Conservation (phyloP, 331 rosid species). For the Stylosanthes scabra region DNA sequence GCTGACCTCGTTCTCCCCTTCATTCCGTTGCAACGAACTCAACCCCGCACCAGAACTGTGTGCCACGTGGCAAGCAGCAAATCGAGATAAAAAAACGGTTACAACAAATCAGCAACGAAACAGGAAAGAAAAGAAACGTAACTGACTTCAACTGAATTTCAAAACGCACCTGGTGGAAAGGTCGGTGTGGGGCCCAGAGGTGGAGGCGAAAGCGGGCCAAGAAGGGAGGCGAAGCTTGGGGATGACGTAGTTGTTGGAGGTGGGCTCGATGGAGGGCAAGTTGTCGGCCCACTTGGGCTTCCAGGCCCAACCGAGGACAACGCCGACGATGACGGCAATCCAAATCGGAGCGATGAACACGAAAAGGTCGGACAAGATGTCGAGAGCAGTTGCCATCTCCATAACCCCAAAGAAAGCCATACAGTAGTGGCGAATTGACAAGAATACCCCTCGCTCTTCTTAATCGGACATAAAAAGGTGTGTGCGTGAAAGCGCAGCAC, state of each 20-base stretch:
- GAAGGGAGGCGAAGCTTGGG: constrained; percentile 32
- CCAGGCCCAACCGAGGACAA: constrained; percentile 51
- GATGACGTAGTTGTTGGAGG: background rate
- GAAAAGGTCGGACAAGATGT: constrained; percentile 6
- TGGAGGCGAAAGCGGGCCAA: background rate
- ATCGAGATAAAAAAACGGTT: background rate
- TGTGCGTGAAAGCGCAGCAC: constrained; percentile 5
- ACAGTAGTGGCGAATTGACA: background rate
- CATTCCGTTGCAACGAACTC: constrained; percentile 7
- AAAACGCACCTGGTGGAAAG: constrained; percentile 18
- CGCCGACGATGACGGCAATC: constrained; percentile 45
- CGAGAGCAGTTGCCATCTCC: background rate
- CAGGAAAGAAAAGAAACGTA: background rate
- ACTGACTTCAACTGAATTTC: background rate
- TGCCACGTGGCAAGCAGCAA: background rate
- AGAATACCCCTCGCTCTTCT: background rate
- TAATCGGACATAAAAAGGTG: constrained; percentile 8
- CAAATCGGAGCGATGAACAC: constrained; percentile 41
- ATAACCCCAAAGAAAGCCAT: constrained; percentile 17
- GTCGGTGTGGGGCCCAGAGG: background rate
- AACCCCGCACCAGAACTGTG: background rate
- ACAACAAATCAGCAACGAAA: constrained; percentile 18
- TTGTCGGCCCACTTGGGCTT: constrained; percentile 44
- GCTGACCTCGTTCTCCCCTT: constrained; percentile 1
- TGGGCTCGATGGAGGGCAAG: background rate